These are phyloP conservation scores for Gautieria morchelliformis DNA, from an alignment of 768 basidiomycete species.

Conservation along the genomic window DNA sequence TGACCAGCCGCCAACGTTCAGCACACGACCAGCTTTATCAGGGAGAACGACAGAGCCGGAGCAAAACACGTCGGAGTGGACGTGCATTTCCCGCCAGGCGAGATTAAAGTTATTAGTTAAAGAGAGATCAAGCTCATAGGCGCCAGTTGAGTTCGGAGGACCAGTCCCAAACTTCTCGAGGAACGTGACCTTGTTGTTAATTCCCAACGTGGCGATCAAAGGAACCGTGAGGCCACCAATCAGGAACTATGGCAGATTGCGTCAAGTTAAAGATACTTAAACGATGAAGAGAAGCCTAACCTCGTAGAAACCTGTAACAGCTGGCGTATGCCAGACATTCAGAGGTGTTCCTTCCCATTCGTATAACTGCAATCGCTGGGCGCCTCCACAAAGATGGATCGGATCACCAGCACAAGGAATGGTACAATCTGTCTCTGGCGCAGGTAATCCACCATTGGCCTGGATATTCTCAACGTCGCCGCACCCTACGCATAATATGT, in stretches of 20 bases:
- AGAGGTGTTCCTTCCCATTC: conserved; percentile 22
- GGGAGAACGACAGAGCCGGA: conserved; percentile 65
- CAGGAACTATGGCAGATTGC: conserved; percentile 26
- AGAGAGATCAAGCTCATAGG: conserved; percentile 66
- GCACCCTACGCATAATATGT: conserved; percentile 39
- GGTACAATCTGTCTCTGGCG: conserved; percentile 30
- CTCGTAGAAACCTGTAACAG: conserved; percentile 60
- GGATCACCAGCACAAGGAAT: conserved; percentile 64
- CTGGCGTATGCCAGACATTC: conserved; percentile 57
- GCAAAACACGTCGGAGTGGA: conserved; percentile 75
- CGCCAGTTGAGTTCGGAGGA: conserved; percentile 59
- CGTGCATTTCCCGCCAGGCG: conserved; percentile 71
- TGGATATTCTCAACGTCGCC: conserved; percentile 54
- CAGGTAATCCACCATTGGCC: conserved; percentile 22
- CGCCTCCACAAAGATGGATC: conserved; percentile 56
- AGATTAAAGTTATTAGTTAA: conserved; percentile 32
- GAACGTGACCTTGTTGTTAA: conserved; percentile 77
- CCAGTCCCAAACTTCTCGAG: conserved; percentile 67
- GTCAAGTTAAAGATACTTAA: background rate
- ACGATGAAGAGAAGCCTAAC: conserved; percentile 25
- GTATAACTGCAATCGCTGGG: conserved; percentile 31
- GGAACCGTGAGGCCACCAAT: conserved; percentile 59
- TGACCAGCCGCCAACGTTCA: conserved; percentile 57
- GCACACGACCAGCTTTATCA: conserved; percentile 57
- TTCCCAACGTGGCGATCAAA: conserved; percentile 62